Base-by-base conservation (phyloP, 352 stramenopile genomes). In the Pythium coloratum region DNA sequence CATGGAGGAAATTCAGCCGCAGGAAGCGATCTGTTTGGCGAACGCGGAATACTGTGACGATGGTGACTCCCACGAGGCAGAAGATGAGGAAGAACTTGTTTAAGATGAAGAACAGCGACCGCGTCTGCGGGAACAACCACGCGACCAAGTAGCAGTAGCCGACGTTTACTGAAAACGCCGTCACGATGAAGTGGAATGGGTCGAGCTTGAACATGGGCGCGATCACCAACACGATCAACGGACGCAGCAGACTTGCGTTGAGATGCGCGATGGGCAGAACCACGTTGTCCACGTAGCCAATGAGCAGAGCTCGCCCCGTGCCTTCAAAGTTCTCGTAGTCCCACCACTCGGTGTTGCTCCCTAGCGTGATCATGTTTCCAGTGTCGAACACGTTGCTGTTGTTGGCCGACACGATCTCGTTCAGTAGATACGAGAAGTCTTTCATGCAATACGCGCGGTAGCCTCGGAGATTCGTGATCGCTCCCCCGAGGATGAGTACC, bases 41-140 rank as follows among this genome's bases (percentile, higher is more conserved):
- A 7, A 89, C 82, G 16, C 86, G 86, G 51, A 90, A 81, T 10
- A 86, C 62, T 47, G 90, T 76, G 16, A 92, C 71, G 49, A 77
- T 72, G 6, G 81, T 78, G 42, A 92, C 63, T 12, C 72, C 74
- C 0, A 81, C 71, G 28, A 90, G 80, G 12, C 75, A 80, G 54
- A 89, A 89, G 16, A 94, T 75, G 36, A 91, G 69, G 54, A 87
- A 65, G 47, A 91, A 92, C 65, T 91, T 91, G 74, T 90, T 91
- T 30, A 78, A 28, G 51, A 91, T 89, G 73, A 81, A 89, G 34
- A 79, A 80, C 12, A 76, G 62, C 10, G 76, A 83, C 20, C 72
- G 75, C 34, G 83, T 86, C n/a, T 84, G 68, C 16, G 86, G 86
- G 42, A 84, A 92, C 63, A 84, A 67, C 9, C 85, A 20, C 5